phyloP scores from a whole-genome alignment of 2,329 filamentous ascomycete genomes.

The Hypoxylon sp. region DNA sequence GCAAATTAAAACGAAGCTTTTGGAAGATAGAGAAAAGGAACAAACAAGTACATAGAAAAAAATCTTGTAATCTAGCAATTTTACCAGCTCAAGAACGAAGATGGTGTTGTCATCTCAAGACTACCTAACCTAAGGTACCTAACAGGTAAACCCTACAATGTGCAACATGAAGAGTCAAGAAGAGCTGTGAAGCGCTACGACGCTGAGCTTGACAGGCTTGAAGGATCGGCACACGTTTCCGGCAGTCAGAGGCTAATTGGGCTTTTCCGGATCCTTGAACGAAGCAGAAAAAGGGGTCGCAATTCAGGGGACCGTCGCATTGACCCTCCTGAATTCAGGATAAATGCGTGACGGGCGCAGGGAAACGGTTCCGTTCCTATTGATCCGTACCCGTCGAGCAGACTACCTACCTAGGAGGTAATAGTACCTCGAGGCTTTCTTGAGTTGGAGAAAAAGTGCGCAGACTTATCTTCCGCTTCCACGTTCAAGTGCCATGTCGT shows the following conservation, averaged over 20 bases:
- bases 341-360: conserved; percentile 30
- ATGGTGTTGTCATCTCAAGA: conserved; percentile 12
- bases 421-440: no score
- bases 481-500: conserved; percentile 3
- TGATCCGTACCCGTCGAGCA: conserved; percentile 23
- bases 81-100: conserved; percentile 6
- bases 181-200: conserved; percentile 25
- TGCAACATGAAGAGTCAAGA: conserved; percentile 18
- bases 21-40: conserved; percentile 10
- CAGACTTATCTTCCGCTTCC: conserved; percentile 28
- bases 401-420: not conserved
- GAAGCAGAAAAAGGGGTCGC: no score
- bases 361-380: conserved; percentile 23
- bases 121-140: no score
- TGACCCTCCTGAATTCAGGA: conserved; percentile 33
- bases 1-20: conserved; percentile 8
- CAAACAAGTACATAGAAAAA: conserved; percentile 3
- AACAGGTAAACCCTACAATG: conserved; percentile 32
- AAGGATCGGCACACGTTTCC: conserved; percentile 23
- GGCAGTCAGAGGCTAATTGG: conserved; percentile 26
- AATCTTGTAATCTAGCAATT: conserved; percentile 7
- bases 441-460: no score
- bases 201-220: conserved; percentile 11
- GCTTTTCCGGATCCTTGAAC: conserved; percentile 9
- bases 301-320: conserved; percentile 32